Evolutionary conservation across 1,284 basidiomycete species (phyloP), one percentile per base, ranked within the genome.

Genomic region (Puccinia novopanici): DNA sequence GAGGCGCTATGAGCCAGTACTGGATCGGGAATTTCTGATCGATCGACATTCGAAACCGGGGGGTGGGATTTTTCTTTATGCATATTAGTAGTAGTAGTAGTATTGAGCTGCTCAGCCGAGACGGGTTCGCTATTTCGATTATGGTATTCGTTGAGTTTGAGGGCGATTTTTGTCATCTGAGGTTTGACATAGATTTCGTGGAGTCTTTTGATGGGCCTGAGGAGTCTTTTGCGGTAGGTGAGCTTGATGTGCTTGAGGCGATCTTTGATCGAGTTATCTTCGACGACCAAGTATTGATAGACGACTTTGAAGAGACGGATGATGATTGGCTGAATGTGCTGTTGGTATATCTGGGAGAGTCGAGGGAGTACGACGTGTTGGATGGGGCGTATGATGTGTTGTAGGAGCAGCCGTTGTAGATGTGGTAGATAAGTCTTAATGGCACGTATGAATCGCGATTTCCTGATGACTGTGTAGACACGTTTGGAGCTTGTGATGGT

Each of bases 161-260:
- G 27, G 24, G n/a, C 55, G 27, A 75, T 75, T 37, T 75, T 75
- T 2, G 52, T 19, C 12, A 75, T 27, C 34, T 75, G 73, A 61
- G 73, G 73, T 5, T 40, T 75, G 73, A 75, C 55, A 37, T 75
- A 75, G 37, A 75, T 75, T 24, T 75, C 10, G 55, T 61, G n/a
- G 1, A 67, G 24, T 45, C 30, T 72, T 19, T 54, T 72, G 40
- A 72, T 6, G 15, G 70, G 54, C 10, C 48, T 12, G 17, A 72
- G 19, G 9, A 54, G 37, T 45, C 40, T 6, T 8, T n/a, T 27
- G 10, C 54, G 50, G 34, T 75, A 57, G 6, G 54, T 75, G 9
- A 19, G 2, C 15, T 55, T 57, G 27, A 57, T 12, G 30, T 13
- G 15, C 8, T 12, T 34, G 37, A 59, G 34, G 3, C 45, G 4